Evolutionary conservation across 495 filamentous ascomycete genomes (phyloP), one percentile per base, ranked within the genome.

Genomic region (Penicillium steckii): DNA sequence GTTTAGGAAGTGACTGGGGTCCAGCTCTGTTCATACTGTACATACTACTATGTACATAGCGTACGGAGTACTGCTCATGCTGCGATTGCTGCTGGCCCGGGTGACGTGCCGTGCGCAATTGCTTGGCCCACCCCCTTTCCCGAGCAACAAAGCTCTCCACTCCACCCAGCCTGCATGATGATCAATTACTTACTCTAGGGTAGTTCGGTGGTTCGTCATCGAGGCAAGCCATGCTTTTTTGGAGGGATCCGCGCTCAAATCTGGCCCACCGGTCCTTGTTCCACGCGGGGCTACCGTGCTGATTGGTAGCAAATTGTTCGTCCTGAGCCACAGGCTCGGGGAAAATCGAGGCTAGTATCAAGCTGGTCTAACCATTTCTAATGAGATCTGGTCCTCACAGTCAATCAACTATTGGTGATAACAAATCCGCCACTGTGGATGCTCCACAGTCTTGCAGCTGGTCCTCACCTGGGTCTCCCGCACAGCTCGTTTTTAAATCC

Each of bases 371-470:
- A 55, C 56, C 41, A 33, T 27, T 46, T 35, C 52, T 55, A 57
- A 55, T 54, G 44, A 55, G 40, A 59, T 60, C 52, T 26, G 35
- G 41, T 41, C 43, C 17, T 30, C 22, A 22, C 51, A 58, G 41
- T 60, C 62, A 63, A 64, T 66, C 60, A 66, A 52, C 60, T 66
- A 66, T 60, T 66, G 57, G 56, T 35, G 60, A 66, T 66, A 66
- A 63, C 62, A 54, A 63, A 66, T 63, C 62, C 62, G 56, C 62
- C 62, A 63, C 55, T 23, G 25, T 32, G 38, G 55, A 40, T 10
- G 53, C 56, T 61, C 62, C 62, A 66, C 62, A 61, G 62, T 63
- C 57, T 35, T 59, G 62, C 62, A 65, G 56, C 49, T 52, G 48
- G 59, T 41, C 19, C 38, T 41, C 38, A 60, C 54, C 48, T 60